Evolutionary conservation across 148 eudicot species (phyloP).

Genomic region (Rhododendron vialii): DNA sequence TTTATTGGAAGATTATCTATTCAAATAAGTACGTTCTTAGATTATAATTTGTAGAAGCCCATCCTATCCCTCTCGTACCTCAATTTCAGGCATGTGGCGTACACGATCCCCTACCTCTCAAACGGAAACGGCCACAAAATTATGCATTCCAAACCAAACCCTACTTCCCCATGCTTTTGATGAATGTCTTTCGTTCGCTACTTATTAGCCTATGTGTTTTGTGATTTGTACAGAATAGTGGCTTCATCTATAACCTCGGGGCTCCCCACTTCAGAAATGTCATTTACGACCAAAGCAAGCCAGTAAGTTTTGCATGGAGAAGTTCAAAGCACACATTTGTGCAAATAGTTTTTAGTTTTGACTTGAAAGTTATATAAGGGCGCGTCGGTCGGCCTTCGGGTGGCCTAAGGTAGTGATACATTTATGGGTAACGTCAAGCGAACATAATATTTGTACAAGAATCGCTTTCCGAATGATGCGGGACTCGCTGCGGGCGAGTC

Average conservation of each 20-base stretch:
- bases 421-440: too few relatives aligned
- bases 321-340: neutral
- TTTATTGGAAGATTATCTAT: too few relatives aligned
- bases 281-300: conserved; percentile 28
- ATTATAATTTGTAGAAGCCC: too few relatives aligned
- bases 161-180: neutral
- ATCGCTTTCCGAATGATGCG: too few relatives aligned
- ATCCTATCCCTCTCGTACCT: too few relatives aligned
- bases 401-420: too few relatives aligned
- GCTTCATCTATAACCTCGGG: conserved; percentile 29
- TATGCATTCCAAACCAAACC: neutral
- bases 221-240: conserved; percentile 17
- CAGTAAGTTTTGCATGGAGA: conserved; percentile 15
- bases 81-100: too few relatives aligned
- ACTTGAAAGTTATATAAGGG: neutral
- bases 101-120: neutral
- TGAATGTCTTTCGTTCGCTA: neutral
- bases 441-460: too few relatives aligned
- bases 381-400: too few relatives aligned
- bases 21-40: too few relatives aligned
- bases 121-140: neutral
- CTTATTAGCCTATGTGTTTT: neutral
- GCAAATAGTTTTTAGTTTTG: neutral
- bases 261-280: conserved; percentile 23
- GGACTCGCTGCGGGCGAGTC: too few relatives aligned